These are phyloP conservation scores for Cyberlindnera galapagoensis DNA, from an alignment of 805 yeast genomes.

Conservation along the genomic window DNA sequence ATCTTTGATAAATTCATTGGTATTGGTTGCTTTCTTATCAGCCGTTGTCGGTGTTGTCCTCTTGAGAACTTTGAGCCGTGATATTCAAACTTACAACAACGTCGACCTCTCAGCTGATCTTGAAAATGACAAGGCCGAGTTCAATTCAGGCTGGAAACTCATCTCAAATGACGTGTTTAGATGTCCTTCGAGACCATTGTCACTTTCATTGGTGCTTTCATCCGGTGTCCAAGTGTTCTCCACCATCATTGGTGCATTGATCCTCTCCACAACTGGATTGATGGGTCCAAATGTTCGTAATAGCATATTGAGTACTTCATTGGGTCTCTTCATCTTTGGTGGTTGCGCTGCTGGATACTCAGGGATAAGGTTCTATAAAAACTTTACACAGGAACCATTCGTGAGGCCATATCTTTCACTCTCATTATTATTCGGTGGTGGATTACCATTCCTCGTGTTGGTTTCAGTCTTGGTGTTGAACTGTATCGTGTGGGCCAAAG, in stretches of 20 bases:
- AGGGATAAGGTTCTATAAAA: conserved; percentile 56
- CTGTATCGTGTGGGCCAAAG: conserved; percentile 67
- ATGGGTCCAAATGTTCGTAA: conserved; percentile 64
- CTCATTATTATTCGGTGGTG: conserved; percentile 42
- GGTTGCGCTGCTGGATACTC: conserved; percentile 71
- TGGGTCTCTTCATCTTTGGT: conserved; percentile 56
- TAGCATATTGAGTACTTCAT: conserved; percentile 54
- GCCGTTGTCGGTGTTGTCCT: conserved; percentile 61
- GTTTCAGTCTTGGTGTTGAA: conserved; percentile 50
- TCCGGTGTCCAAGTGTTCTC: conserved; percentile 71
- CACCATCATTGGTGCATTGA: conserved; percentile 54
- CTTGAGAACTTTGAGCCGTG: conserved; percentile 46
- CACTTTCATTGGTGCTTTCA: conserved; percentile 54
- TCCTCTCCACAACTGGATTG: conserved; percentile 50
- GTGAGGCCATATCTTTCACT: conserved; percentile 9
- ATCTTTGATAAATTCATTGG: conserved; percentile 64
- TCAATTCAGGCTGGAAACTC: conserved; percentile 44
- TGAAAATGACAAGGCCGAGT: conserved; percentile 24
- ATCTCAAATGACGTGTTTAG: conserved; percentile 47
- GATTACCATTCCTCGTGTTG: conserved; percentile 42
- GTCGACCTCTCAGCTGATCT: conserved; percentile 20
- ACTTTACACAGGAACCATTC: conserved; percentile 35
- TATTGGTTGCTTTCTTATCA: conserved; percentile 54
- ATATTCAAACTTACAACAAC: conserved; percentile 33
- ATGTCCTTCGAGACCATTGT: conserved; percentile 40